Evolutionary conservation across 352 stramenopile species (phyloP).

Genomic region (Globisporangium splendens): DNA sequence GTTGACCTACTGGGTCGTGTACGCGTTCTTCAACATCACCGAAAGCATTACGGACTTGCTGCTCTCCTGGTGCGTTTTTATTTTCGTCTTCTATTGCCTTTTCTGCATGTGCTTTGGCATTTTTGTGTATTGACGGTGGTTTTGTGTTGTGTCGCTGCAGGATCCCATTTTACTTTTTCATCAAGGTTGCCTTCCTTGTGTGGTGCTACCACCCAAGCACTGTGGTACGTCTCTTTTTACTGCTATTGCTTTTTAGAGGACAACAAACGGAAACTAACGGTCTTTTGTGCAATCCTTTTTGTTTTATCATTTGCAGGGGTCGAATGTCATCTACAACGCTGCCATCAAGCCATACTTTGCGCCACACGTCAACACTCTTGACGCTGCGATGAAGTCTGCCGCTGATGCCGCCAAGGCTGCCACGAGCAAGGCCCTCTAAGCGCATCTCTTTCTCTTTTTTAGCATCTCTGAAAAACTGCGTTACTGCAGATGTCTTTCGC

Average conservation of each 20-base stretch:
- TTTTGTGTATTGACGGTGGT: not conserved
- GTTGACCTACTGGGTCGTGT: constrained; percentile 94
- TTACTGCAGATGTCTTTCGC: not conserved
- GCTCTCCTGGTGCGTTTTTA: constrained; percentile 54
- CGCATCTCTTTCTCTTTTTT: constrained; percentile 9
- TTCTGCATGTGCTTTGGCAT: not conserved
- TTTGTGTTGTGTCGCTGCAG: constrained; percentile 13
- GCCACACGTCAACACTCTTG: constrained; percentile 63
- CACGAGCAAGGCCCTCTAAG: constrained; percentile 40
- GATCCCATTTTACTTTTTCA: constrained; percentile 86
- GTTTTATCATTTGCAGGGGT: constrained; percentile 35
- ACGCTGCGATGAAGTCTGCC: constrained; percentile 57
- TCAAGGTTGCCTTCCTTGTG: constrained; percentile 86
- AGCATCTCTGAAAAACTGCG: not conserved
- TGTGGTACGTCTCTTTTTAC: constrained; percentile 24
- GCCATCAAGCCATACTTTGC: constrained; percentile 82
- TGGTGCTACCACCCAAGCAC: constrained; percentile 83
- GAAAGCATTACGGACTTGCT: constrained; percentile 86
- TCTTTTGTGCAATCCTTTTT: not conserved
- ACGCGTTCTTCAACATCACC: constrained; percentile 95
- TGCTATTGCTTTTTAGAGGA: too few species aligned
- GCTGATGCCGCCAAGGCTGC: constrained; percentile 42
- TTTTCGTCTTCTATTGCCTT: constrained; percentile 1
- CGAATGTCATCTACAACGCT: constrained; percentile 80
- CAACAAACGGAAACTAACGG: not conserved